Percentiles rank a stretch among this genome's conserved stretches.
Evolutionary conservation across 2,329 filamentous ascomycete species (phyloP).

Genomic region (Clarireedia sp.): DNA sequence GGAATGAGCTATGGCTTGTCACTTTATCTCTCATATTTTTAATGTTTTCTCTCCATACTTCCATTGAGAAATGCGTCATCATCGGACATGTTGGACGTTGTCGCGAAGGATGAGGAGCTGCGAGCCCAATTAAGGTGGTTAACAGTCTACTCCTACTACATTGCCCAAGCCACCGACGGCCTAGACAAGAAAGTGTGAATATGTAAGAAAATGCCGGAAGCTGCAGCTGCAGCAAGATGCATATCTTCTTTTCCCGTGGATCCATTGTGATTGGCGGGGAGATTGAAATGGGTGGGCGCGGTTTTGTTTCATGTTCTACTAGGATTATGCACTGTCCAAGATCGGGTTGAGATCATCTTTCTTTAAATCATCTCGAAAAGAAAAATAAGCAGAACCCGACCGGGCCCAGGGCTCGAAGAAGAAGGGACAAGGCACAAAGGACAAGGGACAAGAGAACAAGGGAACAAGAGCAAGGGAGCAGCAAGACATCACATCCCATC

Average conservation of each 20-base stretch:
- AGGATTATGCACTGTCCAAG: constrained; percentile 4
- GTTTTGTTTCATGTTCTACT: constrained; percentile 8
- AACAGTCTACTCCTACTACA: background rate
- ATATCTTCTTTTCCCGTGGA: background rate
- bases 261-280: background rate
- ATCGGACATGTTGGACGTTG: background rate
- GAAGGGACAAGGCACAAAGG: too few species aligned
- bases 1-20: background rate
- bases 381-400: background rate
- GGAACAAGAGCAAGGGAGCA: background rate
- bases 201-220: too few species aligned
- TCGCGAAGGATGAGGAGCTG: background rate
- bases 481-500: too few species aligned
- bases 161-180: background rate
- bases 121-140: background rate
- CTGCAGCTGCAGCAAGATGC: background rate
- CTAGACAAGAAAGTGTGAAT: too few species aligned
- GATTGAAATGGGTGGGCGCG: constrained; percentile 1
- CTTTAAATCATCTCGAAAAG: background rate
- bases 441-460: background rate
- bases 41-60: background rate
- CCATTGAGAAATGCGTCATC: background rate
- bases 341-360: background rate
- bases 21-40: background rate
- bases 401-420: background rate